Conservation (phyloP, 805 yeast species). For the Candida easanensis region DNA sequence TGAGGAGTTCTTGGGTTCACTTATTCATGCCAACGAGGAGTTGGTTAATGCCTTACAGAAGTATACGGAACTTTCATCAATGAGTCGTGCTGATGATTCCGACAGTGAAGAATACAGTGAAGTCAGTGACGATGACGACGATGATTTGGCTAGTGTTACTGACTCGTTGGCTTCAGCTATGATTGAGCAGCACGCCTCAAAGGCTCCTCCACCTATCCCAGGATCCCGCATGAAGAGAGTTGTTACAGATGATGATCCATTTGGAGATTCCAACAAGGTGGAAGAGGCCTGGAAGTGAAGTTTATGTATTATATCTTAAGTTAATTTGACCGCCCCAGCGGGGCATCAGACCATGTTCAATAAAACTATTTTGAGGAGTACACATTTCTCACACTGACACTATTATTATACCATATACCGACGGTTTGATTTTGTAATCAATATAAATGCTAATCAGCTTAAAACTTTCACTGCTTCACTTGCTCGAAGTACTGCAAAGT, state of each 20-base stretch:
- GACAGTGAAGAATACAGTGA: constrained; percentile 34
- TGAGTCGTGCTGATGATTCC: constrained; percentile 42
- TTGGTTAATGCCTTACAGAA: constrained; percentile 68
- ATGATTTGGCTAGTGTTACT: constrained; percentile 27
- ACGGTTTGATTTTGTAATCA: no score
- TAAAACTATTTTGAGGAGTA: no score
- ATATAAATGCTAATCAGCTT: no score
- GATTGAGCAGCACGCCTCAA: constrained; percentile 26
- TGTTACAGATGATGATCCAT: constrained; percentile 41
- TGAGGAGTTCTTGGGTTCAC: constrained; percentile 84
- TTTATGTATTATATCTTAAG: no score
- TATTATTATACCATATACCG: no score
- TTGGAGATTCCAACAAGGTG: constrained; percentile 46
- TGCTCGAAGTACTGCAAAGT: no score
- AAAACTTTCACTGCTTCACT: no score
- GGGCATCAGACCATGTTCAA: no score
- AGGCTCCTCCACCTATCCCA: constrained; percentile 23
- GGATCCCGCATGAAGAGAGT: constrained; percentile 8
- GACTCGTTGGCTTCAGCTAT: constrained; percentile 28
- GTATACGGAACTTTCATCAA: constrained; percentile 57
- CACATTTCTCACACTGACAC: no score
- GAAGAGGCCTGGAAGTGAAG: constrained; percentile 26
- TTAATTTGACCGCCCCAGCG: no score
- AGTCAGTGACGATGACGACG: constrained; percentile 36
- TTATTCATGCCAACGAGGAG: constrained; percentile 88